These are phyloP conservation scores for Polychaeton citri DNA, from an alignment of 2,329 filamentous ascomycete species.

Conservation along the genomic window DNA sequence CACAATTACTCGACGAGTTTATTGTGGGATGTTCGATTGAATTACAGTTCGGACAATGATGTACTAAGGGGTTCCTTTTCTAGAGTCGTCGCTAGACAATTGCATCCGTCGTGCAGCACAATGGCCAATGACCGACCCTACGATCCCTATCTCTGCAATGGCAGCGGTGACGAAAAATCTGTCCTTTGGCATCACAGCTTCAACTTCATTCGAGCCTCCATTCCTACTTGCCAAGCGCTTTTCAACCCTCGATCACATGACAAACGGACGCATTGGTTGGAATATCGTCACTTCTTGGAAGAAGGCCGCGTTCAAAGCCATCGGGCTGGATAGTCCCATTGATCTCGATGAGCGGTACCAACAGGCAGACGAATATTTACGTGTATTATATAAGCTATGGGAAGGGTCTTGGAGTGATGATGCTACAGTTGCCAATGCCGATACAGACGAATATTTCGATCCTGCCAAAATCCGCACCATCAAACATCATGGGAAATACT, in stretches of 20 bases:
- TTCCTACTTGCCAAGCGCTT: constrained; percentile 50
- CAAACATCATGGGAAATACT: constrained; percentile 46
- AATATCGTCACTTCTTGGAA: constrained; percentile 55
- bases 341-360: constrained; percentile 49
- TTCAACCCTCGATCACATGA: constrained; percentile 50
- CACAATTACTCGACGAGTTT: too few relatives aligned
- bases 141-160: constrained; percentile 52
- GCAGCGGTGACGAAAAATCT: constrained; percentile 53
- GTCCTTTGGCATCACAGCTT: constrained; percentile 49
- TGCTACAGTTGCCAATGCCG: constrained; percentile 40
- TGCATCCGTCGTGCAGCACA: constrained; percentile 48
- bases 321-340: constrained; percentile 43
- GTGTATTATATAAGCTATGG: constrained; percentile 50
- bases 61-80: too few relatives aligned
- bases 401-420: constrained; percentile 43
- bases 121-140: constrained; percentile 52
- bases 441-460: constrained; percentile 44
- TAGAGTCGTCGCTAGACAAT: constrained; percentile 6
- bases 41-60: too few relatives aligned
- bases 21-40: too few relatives aligned
- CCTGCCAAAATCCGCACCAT: constrained; percentile 48
- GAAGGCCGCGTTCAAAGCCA: constrained; percentile 50
- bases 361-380: constrained; percentile 49
- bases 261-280: constrained; percentile 48
- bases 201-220: constrained; percentile 49